Evolutionary conservation across 2,329 filamentous ascomycete species (phyloP), one percentile per base, ranked within the genome.

Genomic region (Fonsecaea pedrosoi): DNA sequence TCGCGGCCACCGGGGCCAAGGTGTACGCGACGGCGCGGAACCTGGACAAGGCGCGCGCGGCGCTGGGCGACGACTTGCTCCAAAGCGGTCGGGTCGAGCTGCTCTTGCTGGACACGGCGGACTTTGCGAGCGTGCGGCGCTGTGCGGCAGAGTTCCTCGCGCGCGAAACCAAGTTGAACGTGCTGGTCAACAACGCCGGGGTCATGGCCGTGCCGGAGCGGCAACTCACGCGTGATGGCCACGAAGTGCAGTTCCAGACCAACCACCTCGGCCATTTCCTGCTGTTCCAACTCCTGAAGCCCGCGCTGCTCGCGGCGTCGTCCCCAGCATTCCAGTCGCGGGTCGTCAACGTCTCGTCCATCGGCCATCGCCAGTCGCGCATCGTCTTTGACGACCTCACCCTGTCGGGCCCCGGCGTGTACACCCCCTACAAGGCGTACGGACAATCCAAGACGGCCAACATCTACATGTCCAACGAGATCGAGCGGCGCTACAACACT

Each of bases 231-330:
- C 69, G 70, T 25, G 83, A 85, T 67, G 83, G 82, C 30, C 81
- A 81, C 69, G 85, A 87, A 70, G 73, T 73, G 0, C 84, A 87
- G 64, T 82, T 87, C 66, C 84, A 80, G 38, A 82, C 79, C 6
- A 86, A 87, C 72, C 81, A 87, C 71, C 75, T 88, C 1, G 79
- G 76, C 8, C 83, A 86, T 69, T 87, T 87, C 75, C 78, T 86
- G 0, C 78, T 87, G 13, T 83, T 85, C 66, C 77, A 84, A 32
- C 78, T 86, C 1, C 76, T 87, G 34, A 82, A 82, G 32, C 73
- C 78, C 0, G 72, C 78, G 0, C 73, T 87, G 6, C 73, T 85
- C 0, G 69, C 76, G 0, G 77, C 78, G 4, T 70, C 78, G 1
- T 79, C 77, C 0, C 74, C 79, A 0, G 64, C 69, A 0, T 83